Evolutionary conservation across 148 eudicot genomes (phyloP).

Genomic region (Pharnaceum exiguum): DNA sequence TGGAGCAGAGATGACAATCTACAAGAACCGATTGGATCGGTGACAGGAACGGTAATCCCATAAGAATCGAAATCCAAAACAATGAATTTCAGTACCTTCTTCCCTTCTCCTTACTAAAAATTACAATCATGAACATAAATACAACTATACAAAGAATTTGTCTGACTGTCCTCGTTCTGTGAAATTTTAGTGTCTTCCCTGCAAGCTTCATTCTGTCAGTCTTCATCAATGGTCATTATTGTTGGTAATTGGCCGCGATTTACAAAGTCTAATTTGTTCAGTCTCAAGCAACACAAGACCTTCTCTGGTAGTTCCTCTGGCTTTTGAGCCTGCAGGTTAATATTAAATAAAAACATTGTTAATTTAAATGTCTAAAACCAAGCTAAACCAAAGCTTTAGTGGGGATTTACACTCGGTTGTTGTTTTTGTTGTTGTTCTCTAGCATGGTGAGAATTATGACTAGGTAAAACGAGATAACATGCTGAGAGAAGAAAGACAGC

Average conservation of each 20-base stretch:
- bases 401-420: too few species aligned
- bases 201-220: conserved; percentile 11
- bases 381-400: too few species aligned
- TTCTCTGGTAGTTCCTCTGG: conserved; percentile 88
- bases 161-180: conserved; percentile 16
- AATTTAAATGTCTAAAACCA: background rate
- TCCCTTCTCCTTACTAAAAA: conserved; percentile 4
- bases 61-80: conserved; percentile 8
- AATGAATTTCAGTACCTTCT: conserved; percentile 3
- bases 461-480: background rate
- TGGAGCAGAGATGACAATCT: too few species aligned
- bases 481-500: background rate
- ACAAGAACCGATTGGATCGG: too few species aligned
- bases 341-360: background rate
- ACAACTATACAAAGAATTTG: conserved; percentile 24
- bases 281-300: conserved; percentile 64
- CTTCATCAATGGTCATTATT: conserved; percentile 32
- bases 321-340: conserved; percentile 63
- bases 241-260: conserved; percentile 75
- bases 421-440: too few species aligned
- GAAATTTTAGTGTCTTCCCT: conserved; percentile 8
- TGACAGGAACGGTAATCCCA: background rate
- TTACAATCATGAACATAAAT: conserved; percentile 13
- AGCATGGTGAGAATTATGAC: too few species aligned
- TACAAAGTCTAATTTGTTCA: conserved; percentile 76